Evolutionary conservation across 176 grass and related monocot species (phyloP).

Genomic region (Aechmea fasciata): DNA sequence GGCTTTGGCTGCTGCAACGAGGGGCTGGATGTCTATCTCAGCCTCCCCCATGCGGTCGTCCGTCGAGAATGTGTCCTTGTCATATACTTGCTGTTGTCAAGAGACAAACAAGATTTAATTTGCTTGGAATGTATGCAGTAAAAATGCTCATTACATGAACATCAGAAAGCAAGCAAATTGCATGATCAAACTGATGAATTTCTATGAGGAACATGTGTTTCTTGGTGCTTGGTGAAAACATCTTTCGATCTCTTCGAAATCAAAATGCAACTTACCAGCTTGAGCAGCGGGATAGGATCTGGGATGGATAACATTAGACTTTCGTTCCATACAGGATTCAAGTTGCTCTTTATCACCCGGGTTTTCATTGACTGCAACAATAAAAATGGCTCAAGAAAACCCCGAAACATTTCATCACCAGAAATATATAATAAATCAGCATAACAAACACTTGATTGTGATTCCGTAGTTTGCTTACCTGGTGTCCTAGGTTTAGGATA

Average conservation of each 20-base stretch:
- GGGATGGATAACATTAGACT: slow-evolving; percentile 74
- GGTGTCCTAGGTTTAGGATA: slow-evolving; percentile 83
- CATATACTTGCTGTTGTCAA: slow-evolving; percentile 63
- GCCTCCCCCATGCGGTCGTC: slow-evolving; percentile 87
- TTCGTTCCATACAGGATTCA: slow-evolving; percentile 95
- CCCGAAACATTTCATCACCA: neutral
- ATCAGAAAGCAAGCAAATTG: too few relatives aligned
- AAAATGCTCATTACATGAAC: neutral
- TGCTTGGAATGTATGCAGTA: neutral
- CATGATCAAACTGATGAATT: too few relatives aligned
- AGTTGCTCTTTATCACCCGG: slow-evolving; percentile 79
- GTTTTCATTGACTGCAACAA: slow-evolving; percentile 81
- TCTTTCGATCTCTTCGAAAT: neutral
- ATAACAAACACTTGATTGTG: neutral
- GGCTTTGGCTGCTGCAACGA: slow-evolving; percentile 69
- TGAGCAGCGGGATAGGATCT: slow-evolving; percentile 59
- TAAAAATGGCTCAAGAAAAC: slow-evolving; percentile 7
- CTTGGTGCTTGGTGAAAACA: neutral
- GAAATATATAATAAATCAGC: neutral
- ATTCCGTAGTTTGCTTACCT: slow-evolving; percentile 23
- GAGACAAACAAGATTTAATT: slow-evolving; percentile 9
- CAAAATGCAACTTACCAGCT: slow-evolving; percentile 36
- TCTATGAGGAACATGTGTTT: too few relatives aligned
- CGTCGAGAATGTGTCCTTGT: slow-evolving; percentile 86
- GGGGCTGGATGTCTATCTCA: slow-evolving; percentile 73